Base-by-base conservation (phyloP, 208 protist species). In the Leishmania gerbilli region DNA sequence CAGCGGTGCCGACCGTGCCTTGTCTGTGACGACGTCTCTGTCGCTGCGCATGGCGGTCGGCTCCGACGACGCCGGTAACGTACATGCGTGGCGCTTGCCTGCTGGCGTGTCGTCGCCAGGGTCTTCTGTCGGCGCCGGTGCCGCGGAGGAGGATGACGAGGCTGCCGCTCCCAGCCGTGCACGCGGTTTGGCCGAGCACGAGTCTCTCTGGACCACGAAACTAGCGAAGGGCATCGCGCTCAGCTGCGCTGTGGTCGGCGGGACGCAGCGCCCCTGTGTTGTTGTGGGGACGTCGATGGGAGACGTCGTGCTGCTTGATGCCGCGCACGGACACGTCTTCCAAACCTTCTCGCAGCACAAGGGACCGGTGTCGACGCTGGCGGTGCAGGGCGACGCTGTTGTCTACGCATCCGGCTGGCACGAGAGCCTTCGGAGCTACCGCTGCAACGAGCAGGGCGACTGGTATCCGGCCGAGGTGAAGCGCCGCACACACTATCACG, bases 401-500 rank as follows among this genome's bases (percentile, higher is more conserved):
- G 89, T 98, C 42, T 98, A 90, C 76, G 93, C 91, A 74, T 95
- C 92, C 0, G 95, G 95, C 37, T 98, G 93, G 93, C 95, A 98
- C 84, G 95, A 98, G 80, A 93, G 89, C 42, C 89, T 98, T 53
- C 95, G 95, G 34, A 82, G 82, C 49, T 85, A 87, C 72, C 85
- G 86, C 65, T 87, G 83, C 79, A 80, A 47, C 71, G 37, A 65
- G 24, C 37, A 82, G 51, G 75, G 76, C 17, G 77, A 84, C 45
- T 98, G 93, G 92, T 91, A 91, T 82, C 93, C 95, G 17, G 92
- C 92, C 4, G 92, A 98, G 77, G 95, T 98, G 81, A 98, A 98
- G 85, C 92, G 95, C 0, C 95, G 95, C 74, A 96, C 93, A 60
- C 95, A 98, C 77, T 96, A 98, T 86, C 95, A 98, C 77, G 95